These are phyloP conservation scores for Penicillium verrucosum DNA, from an alignment of 2,329 filamentous ascomycete species.

Conservation along the genomic window DNA sequence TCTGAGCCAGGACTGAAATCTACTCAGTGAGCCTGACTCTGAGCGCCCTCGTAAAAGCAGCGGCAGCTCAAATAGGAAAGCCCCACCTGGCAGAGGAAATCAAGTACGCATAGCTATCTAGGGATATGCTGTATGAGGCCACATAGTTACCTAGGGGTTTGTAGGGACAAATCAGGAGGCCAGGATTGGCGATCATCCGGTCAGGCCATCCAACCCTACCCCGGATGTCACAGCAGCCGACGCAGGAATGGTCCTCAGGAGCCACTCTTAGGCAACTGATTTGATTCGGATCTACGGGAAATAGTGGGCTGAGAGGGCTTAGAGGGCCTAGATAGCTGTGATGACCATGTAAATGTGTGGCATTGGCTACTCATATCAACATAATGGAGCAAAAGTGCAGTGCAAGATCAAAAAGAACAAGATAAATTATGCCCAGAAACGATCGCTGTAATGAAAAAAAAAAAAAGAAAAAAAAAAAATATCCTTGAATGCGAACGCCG, in stretches of 20 bases:
- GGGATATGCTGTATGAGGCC: not conserved
- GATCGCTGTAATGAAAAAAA: not conserved
- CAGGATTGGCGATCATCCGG: slow-evolving; percentile 15
- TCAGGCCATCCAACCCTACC: slow-evolving; percentile 5
- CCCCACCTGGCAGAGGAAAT: too few species aligned
- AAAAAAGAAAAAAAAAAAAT: not conserved
- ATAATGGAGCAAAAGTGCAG: not conserved
- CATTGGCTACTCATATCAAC: slow-evolving; percentile 6
- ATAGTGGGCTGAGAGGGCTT: not conserved
- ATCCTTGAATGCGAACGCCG: slow-evolving; percentile 11
- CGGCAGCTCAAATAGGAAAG: too few species aligned
- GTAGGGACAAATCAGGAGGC: slow-evolving; percentile 20
- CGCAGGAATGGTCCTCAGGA: not conserved
- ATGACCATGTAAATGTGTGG: not conserved
- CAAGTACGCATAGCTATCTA: too few species aligned
- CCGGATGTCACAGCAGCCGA: slow-evolving; percentile 1
- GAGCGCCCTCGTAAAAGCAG: too few species aligned
- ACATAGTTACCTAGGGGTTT: slow-evolving; percentile 2
- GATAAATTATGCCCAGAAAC: slow-evolving; percentile 3
- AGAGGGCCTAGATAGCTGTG: not conserved
- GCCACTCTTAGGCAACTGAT: slow-evolving; percentile 3
- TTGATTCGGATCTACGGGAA: not conserved
- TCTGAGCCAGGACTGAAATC: too few species aligned
- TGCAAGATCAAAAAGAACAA: not conserved
- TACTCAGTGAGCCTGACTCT: too few species aligned